Evolutionary conservation across 192 early-diverging fungal species (phyloP).

Genomic region (Coemansia erecta): DNA sequence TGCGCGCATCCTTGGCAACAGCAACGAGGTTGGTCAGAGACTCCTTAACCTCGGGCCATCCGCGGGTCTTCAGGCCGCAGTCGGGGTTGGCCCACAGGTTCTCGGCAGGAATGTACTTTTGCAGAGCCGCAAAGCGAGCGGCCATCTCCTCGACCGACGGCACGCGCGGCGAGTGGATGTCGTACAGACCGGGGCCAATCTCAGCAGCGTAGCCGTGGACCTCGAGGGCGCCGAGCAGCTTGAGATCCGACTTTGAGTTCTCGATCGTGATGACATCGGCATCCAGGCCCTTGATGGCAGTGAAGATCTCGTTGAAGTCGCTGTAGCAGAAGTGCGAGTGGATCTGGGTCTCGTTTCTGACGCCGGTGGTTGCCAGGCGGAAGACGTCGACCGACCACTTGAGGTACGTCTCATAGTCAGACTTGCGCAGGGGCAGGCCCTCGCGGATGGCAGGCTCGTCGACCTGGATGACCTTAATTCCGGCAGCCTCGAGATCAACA

Average conservation of each 20-base stretch:
- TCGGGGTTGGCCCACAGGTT: constrained; percentile 97
- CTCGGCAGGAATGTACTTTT: constrained; percentile 77
- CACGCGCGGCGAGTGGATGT: constrained; percentile 98
- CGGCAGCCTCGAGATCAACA: constrained; percentile 85
- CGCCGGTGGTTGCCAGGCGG: constrained; percentile 84
- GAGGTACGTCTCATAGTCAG: constrained; percentile 88
- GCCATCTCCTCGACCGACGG: constrained; percentile 87
- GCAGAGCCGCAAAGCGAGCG: constrained; percentile 75
- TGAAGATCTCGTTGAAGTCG: constrained; percentile 99
- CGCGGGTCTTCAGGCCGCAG: constrained; percentile 96
- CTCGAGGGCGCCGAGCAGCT: constrained; percentile 88
- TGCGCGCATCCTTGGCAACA: constrained; percentile 69
- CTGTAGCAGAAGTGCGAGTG: constrained; percentile 99
- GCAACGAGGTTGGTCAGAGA: constrained; percentile 83
- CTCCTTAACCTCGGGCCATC: constrained; percentile 89
- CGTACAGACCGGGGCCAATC: constrained; percentile 96
- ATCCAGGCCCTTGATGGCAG: constrained; percentile 87
- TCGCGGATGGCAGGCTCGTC: constrained; percentile 99
- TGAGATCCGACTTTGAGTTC: constrained; percentile 95
- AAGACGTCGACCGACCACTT: constrained; percentile 94
- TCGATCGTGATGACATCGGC: constrained; percentile 98
- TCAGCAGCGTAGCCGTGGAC: constrained; percentile 80
- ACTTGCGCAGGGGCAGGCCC: constrained; percentile 87
- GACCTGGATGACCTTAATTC: constrained; percentile 93
- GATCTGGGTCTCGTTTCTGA: constrained; percentile 86